Conservation (phyloP, 2,329 filamentous ascomycete genomes). For the Colletotrichum tofieldiae region DNA sequence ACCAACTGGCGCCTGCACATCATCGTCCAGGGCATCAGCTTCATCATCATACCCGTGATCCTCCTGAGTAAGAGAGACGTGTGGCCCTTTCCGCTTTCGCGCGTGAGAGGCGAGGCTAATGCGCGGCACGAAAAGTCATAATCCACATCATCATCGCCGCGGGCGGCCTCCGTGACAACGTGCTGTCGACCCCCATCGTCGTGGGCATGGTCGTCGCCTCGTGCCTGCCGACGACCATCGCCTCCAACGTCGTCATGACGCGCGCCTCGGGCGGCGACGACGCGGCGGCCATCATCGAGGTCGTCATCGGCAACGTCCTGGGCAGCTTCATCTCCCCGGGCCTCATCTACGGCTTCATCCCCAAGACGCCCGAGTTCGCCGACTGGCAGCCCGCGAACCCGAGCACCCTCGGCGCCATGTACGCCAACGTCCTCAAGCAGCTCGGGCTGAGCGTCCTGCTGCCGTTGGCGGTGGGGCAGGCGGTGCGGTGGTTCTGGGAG, state of each 20-base stretch:
- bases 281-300: slow-evolving; percentile 76
- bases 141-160: slow-evolving; percentile 64
- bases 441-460: slow-evolving; percentile 77
- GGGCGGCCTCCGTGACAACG: slow-evolving; percentile 64
- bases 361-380: slow-evolving; percentile 67
- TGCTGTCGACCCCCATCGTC: slow-evolving; percentile 76
- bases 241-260: slow-evolving; percentile 83
- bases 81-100: neutral
- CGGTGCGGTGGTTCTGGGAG: slow-evolving; percentile 66
- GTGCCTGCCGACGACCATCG: slow-evolving; percentile 81
- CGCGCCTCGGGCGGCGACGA: slow-evolving; percentile 78
- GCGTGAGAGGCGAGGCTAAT: neutral
- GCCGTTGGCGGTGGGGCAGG: slow-evolving; percentile 75
- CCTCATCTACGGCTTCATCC: slow-evolving; percentile 74
- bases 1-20: slow-evolving; percentile 78
- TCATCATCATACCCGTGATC: slow-evolving; percentile 75
- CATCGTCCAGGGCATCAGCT: slow-evolving; percentile 78
- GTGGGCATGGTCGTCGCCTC: slow-evolving; percentile 78
- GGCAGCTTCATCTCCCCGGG: slow-evolving; percentile 79
- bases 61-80: slow-evolving; percentile 64
- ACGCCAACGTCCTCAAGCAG: slow-evolving; percentile 77
- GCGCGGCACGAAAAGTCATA: slow-evolving; percentile 52
- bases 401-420: slow-evolving; percentile 72
- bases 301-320: slow-evolving; percentile 78
- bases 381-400: slow-evolving; percentile 69